These are phyloP conservation scores for Trebouxia sp. DNA, from an alignment of 139 green algal genomes.

Conservation along the genomic window DNA sequence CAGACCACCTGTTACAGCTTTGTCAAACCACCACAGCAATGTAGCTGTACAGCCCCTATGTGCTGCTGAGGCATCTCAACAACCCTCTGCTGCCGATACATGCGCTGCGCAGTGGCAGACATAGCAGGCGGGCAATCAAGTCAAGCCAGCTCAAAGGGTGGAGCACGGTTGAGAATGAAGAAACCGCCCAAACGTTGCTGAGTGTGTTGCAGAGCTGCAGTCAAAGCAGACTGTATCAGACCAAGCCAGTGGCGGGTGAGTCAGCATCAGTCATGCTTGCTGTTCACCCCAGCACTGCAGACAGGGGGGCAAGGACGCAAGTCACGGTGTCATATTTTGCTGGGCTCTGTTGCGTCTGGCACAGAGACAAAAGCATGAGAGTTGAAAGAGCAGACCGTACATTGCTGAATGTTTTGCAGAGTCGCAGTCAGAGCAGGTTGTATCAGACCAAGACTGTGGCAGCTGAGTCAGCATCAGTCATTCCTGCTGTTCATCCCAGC, in stretches of 20 bases:
- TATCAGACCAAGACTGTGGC: background rate
- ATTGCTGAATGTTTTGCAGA: background rate
- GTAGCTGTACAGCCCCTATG: too few relatives aligned
- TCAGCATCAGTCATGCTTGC: background rate
- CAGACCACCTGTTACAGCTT: too few relatives aligned
- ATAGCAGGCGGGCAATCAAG: too few relatives aligned
- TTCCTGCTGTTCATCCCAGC: background rate
- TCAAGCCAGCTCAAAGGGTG: too few relatives aligned
- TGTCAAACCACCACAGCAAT: too few relatives aligned
- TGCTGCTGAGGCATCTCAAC: too few relatives aligned
- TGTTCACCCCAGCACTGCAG: background rate
- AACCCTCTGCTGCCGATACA: too few relatives aligned
- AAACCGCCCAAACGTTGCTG: background rate
- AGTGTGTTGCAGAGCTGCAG: background rate
- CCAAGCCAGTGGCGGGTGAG: background rate
- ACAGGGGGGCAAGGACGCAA: background rate
- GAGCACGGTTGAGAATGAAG: too few relatives aligned
- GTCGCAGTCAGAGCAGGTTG: constrained; percentile 2
- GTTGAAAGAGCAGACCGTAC: background rate
- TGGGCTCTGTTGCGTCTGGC: background rate
- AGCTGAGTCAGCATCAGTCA: background rate
- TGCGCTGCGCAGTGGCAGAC: too few relatives aligned
- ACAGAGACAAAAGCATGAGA: too few relatives aligned
- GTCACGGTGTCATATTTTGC: background rate
- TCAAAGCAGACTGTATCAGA: constrained; percentile 5